Base-by-base conservation (phyloP, 176 grass and related monocot species). In the Olyra latifolia region DNA sequence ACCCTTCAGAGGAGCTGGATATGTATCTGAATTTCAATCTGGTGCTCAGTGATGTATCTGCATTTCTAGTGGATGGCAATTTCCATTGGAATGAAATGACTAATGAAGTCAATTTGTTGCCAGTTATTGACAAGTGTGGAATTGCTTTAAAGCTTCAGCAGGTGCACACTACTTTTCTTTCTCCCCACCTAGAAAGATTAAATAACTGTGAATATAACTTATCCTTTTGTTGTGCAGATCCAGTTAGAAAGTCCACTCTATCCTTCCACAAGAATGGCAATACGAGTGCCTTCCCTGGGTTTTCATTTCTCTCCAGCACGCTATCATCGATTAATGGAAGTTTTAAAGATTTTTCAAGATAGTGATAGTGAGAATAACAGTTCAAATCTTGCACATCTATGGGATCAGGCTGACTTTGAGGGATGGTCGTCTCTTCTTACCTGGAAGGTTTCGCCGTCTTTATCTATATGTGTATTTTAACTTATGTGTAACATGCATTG, bases 271-370 rank as follows among this genome's bases (percentile, higher is more conserved):
- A 94, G 95, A 85, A 75, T 98, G 70, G 95, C 95, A 49, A 59
- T 98, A 49, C 90, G 92, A 53, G 89, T 98, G 65, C 95, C 95
- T 61, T 98, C 95, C 56, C 84, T 98, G 72, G 95, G 92, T 16
- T 98, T 98, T 73, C 92, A 98, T 84, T 98, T 98, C 65, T 98
- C 95, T 62, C 95, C 95, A 19, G 95, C 95, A 80, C 85, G 95
- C 64, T 98, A 98, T 58, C 95, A 98, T 70, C 85, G 95, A 67
- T 71, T 98, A 76, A 98, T 98, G 95, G 89, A 93, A 80, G 85
- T 98, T 87, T 67, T 76, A 49, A 94, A 94, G 83, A 77, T 87
- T 63, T 94, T 98, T 81, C 92, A 92, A 89, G 92, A 86, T 42
- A 88, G 79, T 40, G 81, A 88, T 65, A 87, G 74, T 8, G 78